Evolutionary conservation across 140 eudicot genomes (phyloP).

Genomic region (Senecio squalidus): DNA sequence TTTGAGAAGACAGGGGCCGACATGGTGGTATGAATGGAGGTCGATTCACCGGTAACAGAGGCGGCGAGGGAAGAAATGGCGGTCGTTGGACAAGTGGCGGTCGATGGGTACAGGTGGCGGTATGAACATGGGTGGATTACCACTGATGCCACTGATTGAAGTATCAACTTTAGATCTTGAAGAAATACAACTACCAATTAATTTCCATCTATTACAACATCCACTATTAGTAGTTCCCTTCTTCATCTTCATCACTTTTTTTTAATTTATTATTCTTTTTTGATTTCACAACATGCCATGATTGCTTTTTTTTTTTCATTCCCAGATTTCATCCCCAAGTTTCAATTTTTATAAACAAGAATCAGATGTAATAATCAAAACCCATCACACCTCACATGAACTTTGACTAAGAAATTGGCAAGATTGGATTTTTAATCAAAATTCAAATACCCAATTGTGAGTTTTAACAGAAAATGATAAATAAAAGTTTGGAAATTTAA

Average conservation of each 20-base stretch:
- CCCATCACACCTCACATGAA: too few species aligned
- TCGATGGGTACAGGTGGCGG: too few species aligned
- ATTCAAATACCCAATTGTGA: slow-evolving; percentile 31
- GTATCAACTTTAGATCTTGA: slow-evolving; percentile 63
- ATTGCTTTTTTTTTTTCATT: slow-evolving; percentile 40
- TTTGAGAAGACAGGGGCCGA: too few species aligned
- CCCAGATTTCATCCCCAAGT: slow-evolving; percentile 50
- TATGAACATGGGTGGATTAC: slow-evolving; percentile 9
- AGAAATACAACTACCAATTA: slow-evolving; percentile 49
- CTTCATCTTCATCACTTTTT: slow-evolving; percentile 17
- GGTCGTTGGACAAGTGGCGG: too few species aligned
- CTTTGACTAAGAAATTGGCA: slow-evolving; percentile 22
- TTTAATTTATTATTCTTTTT: too few species aligned
- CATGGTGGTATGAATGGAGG: too few species aligned
- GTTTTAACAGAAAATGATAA: too few species aligned
- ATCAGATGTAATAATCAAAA: slow-evolving; percentile 17
- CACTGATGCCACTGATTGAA: slow-evolving; percentile 54
- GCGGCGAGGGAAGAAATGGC: too few species aligned
- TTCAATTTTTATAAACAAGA: background rate
- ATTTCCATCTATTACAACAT: slow-evolving; percentile 45
- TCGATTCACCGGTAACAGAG: too few species aligned
- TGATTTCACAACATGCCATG: slow-evolving; percentile 51
- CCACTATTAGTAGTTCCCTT: slow-evolving; percentile 24
- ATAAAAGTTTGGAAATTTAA: too few species aligned
- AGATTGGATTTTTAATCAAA: slow-evolving; percentile 31